Evolutionary conservation across 352 stramenopile species (phyloP), one percentile per base, ranked within the genome.

Genomic region (Albugo candida): DNA sequence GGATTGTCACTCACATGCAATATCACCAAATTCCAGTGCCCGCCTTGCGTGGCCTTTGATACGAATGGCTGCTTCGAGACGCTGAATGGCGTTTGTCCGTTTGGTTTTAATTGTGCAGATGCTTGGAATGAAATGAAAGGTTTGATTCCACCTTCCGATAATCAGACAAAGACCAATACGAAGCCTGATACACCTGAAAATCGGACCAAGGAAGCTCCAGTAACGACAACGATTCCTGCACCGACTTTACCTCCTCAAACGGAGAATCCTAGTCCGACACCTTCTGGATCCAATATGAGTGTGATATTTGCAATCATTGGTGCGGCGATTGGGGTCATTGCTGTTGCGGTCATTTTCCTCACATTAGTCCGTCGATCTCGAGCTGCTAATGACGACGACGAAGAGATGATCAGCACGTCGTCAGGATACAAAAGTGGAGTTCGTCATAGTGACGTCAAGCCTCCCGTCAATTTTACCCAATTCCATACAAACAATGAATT

Each of bases 221-320:
- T 8, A 8, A 3, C 24, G 24, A 31, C 24, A 31, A 3, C 24
- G 24, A 31, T 8, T 10, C 24, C 24, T 31, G 3, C 24, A 31
- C 8, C 24, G 24, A 31, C 24, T 31, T 8, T 8, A 31, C 3
- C 3, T 3, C 24, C 24, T 31, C 24, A 31, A 31, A 8, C 24
- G 24, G 24, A 31, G 3, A 31, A 31, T 3, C 24, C n/a, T n/a
- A 41, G 36, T 16, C 14, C 38, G 8, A 8, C 38, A 5, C 27
- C 45, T 31, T 36, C 49, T 24, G 60, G 67, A 12, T 75, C 58
- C 0, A 68, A 82, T 53, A 76, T 82, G 69, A 82, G 63, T 38
- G 65, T 81, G 46, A 65, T 84, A 34, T 84, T 84, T 31, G 72
- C 63, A 12, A 84, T 84, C 45, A 78, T 84, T 36, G 72, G 72